Conservation (phyloP, 169 alveolate genomes). For the Cystoisospora suis region DNA sequence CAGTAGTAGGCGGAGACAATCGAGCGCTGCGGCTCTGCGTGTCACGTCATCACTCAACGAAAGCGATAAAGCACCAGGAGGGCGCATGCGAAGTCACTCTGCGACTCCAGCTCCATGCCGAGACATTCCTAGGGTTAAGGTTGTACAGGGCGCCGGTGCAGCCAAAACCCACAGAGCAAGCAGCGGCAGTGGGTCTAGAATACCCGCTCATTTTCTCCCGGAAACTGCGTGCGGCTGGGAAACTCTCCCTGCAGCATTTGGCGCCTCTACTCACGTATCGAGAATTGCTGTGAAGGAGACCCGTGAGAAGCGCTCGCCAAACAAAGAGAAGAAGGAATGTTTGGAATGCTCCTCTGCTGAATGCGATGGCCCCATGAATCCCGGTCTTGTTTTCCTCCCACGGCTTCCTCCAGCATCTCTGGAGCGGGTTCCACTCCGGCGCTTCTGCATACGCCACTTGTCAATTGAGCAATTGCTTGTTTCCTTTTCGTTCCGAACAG, state of each 20-base stretch:
- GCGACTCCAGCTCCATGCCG: not conserved
- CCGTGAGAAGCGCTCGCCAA: not conserved
- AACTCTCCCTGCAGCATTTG: not conserved
- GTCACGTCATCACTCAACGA: not conserved
- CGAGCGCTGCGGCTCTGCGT: not conserved
- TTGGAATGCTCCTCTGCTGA: not conserved
- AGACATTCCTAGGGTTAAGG: too few species aligned
- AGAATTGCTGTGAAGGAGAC: not conserved
- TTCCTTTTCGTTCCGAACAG: conserved; percentile 25
- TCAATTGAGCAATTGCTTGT: not conserved
- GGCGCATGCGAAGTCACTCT: not conserved
- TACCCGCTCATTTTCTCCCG: not conserved
- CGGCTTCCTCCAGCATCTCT: conserved; percentile 18
- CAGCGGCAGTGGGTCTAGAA: too few species aligned
- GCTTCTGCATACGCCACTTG: not conserved
- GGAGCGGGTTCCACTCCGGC: not conserved
- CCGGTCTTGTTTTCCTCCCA: not conserved
- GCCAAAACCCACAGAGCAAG: too few species aligned
- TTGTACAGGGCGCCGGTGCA: too few species aligned
- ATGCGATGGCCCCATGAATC: not conserved
- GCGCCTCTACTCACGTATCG: not conserved
- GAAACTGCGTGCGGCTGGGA: conserved; percentile 27
- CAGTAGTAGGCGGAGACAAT: too few species aligned
- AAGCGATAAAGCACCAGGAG: not conserved
- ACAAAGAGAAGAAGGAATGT: not conserved